Percentiles rank a stretch among this genome's conserved stretches.
phyloP scores from a whole-genome alignment of 2,329 filamentous ascomycete species.

The Hymenoscyphus salicellus region DNA sequence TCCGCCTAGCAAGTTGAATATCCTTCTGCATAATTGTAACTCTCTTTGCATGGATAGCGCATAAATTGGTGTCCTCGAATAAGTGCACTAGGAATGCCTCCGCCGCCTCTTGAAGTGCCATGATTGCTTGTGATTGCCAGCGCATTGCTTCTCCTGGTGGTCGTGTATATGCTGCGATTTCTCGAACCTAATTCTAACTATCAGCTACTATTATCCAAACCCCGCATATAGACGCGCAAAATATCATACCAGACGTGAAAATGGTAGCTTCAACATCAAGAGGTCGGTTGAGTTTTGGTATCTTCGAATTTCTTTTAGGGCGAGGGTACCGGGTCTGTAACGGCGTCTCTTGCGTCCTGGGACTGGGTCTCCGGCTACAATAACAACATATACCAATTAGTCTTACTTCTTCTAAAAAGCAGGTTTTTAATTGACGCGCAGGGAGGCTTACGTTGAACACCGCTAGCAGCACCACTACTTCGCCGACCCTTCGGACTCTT shows the following conservation, averaged over 20 bases:
- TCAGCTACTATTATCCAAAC: background rate
- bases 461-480: background rate
- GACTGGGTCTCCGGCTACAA: conserved; percentile 69
- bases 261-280: conserved; percentile 75
- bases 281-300: conserved; percentile 91
- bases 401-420: background rate
- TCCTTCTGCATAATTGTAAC: conserved; percentile 98
- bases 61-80: conserved; percentile 95
- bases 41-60: conserved; percentile 93
- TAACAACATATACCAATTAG: background rate
- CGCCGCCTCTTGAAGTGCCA: conserved; percentile 90
- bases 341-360: conserved; percentile 60
- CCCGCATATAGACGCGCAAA: conserved; percentile 26
- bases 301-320: conserved; percentile 84
- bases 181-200: conserved; percentile 52
- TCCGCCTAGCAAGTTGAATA: conserved; percentile 83
- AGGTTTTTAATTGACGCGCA: background rate
- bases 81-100: conserved; percentile 94
- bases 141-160: conserved; percentile 68
- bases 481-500: background rate
- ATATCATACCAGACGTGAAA: conserved; percentile 68
- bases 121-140: conserved; percentile 95
- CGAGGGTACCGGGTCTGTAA: conserved; percentile 77
- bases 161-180: conserved; percentile 66
- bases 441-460: background rate